phyloP scores from a whole-genome alignment of 2,329 filamentous ascomycete species.

The Fusarium sp. region DNA sequence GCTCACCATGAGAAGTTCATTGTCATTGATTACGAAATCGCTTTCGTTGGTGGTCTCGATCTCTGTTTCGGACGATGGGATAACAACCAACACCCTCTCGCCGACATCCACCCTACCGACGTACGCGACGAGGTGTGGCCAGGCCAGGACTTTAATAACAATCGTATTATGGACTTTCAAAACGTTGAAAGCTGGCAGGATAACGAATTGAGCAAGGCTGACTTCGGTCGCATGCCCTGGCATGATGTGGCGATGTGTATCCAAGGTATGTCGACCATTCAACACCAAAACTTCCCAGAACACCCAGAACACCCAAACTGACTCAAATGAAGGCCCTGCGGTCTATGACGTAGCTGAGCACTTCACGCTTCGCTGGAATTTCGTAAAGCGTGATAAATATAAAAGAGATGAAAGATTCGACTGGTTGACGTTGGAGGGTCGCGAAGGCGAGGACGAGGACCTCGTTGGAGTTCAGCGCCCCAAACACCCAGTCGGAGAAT shows the following conservation, averaged over 20 bases:
- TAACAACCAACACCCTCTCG: slow-evolving; percentile 81
- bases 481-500: slow-evolving; percentile 88
- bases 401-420: slow-evolving; percentile 87
- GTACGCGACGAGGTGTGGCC: slow-evolving; percentile 88
- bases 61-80: slow-evolving; percentile 98
- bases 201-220: slow-evolving; percentile 90
- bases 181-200: slow-evolving; percentile 85
- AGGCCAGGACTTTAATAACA: slow-evolving; percentile 98
- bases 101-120: slow-evolving; percentile 88
- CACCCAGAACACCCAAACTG: neutral
- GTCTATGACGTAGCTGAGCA: slow-evolving; percentile 97
- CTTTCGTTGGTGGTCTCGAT: slow-evolving; percentile 94
- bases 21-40: slow-evolving; percentile 89
- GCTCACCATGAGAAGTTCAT: slow-evolving; percentile 99
- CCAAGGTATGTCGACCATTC: slow-evolving; percentile 3
- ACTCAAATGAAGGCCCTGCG: slow-evolving; percentile 78
- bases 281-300: neutral
- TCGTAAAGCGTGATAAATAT: slow-evolving; percentile 97
- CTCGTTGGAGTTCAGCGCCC: slow-evolving; percentile 89
- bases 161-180: slow-evolving; percentile 94
- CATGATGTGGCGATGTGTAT: slow-evolving; percentile 77
- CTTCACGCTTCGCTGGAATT: slow-evolving; percentile 95
- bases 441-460: slow-evolving; percentile 82
- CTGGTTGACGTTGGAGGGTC: slow-evolving; percentile 84
- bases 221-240: slow-evolving; percentile 97